Percentiles rank a stretch among this genome's conserved stretches.
Evolutionary conservation across 768 basidiomycete species (phyloP).

Genomic region (Russula olivacea): DNA sequence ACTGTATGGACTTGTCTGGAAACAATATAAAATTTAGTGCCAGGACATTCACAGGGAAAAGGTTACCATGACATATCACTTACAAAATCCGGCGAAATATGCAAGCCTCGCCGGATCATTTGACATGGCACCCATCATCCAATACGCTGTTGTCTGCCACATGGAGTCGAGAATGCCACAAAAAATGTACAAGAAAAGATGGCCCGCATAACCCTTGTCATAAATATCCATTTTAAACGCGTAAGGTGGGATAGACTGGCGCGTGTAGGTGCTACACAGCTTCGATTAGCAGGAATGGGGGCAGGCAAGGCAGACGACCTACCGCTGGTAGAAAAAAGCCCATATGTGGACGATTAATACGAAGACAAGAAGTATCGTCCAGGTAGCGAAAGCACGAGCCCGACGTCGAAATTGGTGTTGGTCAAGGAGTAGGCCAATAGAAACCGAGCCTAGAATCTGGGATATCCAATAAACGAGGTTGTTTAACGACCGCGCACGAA

Average conservation of each 20-base stretch:
- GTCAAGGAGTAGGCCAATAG: conserved; percentile 68
- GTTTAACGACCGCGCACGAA: conserved; percentile 71
- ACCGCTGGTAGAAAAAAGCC: conserved; percentile 75
- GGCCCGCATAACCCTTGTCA: conserved; percentile 48
- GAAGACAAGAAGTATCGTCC: conserved; percentile 54
- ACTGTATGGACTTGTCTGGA: conserved; percentile 66
- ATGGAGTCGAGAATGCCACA: conserved; percentile 73
- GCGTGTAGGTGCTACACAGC: conserved; percentile 51
- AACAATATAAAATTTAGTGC: conserved; percentile 23
- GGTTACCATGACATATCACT: conserved; percentile 30
- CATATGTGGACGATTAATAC: conserved; percentile 68
- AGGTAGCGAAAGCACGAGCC: conserved; percentile 63
- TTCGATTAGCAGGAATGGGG: not conserved
- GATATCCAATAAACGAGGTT: conserved; percentile 75
- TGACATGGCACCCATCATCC: conserved; percentile 82
- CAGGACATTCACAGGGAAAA: not conserved
- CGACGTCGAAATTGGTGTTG: conserved; percentile 50
- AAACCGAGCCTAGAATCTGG: conserved; percentile 69
- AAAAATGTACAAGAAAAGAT: conserved; percentile 60
- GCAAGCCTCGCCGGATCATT: conserved; percentile 77
- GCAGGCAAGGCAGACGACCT: conserved; percentile 17
- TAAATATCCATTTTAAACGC: conserved; percentile 53
- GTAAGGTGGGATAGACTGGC: conserved; percentile 39
- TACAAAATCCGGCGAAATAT: conserved; percentile 77
- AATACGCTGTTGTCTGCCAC: conserved; percentile 82